A percentile compares a stretch with the other conserved stretches of the same genome.
Conservation (phyloP, 2,329 filamentous ascomycete species). For the Arthrobotrys sphaeroides region DNA sequence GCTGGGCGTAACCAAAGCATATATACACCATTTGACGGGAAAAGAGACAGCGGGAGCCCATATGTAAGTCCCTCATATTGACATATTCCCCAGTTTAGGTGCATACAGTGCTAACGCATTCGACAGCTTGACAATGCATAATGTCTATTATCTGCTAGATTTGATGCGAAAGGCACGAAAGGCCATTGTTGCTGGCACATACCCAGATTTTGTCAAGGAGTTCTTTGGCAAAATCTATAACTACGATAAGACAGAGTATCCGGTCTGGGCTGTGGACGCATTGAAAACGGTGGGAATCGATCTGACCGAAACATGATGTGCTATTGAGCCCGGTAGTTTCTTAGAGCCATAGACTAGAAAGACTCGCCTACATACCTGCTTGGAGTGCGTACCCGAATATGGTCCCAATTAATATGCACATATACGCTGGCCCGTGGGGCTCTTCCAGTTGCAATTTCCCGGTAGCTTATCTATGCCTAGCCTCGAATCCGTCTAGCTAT, state of each 20-base stretch:
- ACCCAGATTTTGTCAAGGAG: conserved; percentile 76
- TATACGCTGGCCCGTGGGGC: no score
- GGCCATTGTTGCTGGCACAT: conserved; percentile 82
- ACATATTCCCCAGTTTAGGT: background rate
- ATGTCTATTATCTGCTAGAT: conserved; percentile 88
- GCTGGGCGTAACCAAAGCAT: conserved; percentile 84
- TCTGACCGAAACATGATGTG: conserved; percentile 52
- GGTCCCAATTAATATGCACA: no score
- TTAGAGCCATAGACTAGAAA: no score
- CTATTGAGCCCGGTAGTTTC: no score
- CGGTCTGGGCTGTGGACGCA: conserved; percentile 84
- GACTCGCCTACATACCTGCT: no score
- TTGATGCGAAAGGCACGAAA: conserved; percentile 80
- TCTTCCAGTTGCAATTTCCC: no score
- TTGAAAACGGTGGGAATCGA: conserved; percentile 82
- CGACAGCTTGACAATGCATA: conserved; percentile 85
- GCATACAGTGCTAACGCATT: background rate
- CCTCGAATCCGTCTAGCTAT: no score
- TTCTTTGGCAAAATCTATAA: conserved; percentile 82
- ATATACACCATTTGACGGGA: conserved; percentile 86
- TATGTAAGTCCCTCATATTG: conserved; percentile 60
- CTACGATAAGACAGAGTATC: conserved; percentile 72
- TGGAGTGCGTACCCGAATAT: no score
- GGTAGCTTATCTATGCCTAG: no score
- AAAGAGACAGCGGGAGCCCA: conserved; percentile 95